Evolutionary conservation across 2,329 filamentous ascomycete species (phyloP).

Genomic region (Fusarium veterinarium): DNA sequence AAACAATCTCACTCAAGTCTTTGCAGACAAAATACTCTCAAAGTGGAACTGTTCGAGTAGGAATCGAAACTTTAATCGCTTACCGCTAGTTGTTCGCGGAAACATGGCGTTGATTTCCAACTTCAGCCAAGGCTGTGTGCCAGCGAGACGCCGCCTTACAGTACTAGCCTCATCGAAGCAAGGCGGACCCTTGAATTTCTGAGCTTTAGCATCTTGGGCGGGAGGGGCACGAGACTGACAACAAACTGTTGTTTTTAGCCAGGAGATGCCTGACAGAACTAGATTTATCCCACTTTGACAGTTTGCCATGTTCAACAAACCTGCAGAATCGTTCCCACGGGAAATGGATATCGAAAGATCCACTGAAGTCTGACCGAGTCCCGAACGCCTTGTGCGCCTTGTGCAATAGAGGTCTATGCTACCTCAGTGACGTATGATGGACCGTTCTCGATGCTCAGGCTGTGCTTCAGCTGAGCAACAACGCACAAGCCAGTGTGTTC

Average conservation of each 20-base stretch:
- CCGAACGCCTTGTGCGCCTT: constrained; percentile 5
- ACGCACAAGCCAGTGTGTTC: constrained; percentile 29
- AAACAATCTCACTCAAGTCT: neutral
- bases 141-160: constrained; percentile 29
- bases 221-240: constrained; percentile 32
- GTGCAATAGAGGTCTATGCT: constrained; percentile 12
- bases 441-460: constrained; percentile 44
- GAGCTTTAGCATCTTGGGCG: constrained; percentile 19
- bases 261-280: constrained; percentile 6
- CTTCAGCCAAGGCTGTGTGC: constrained; percentile 31
- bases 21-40: constrained; percentile 3
- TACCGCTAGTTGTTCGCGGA: constrained; percentile 43
- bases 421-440: constrained; percentile 42
- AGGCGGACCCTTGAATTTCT: constrained; percentile 34
- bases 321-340: constrained; percentile 3
- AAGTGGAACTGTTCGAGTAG: constrained; percentile 23
- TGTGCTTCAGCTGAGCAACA: constrained; percentile 23
- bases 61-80: constrained; percentile 24
- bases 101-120: constrained; percentile 33
- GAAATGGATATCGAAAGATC: constrained; percentile 8
- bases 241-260: constrained; percentile 9
- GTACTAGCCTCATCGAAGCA: constrained; percentile 29
- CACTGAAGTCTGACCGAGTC: neutral
- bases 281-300: constrained; percentile 5
- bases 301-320: constrained; percentile 11